Conservation (phyloP, 2,329 filamentous ascomycete species). For the Scedosporium minutisporum region DNA sequence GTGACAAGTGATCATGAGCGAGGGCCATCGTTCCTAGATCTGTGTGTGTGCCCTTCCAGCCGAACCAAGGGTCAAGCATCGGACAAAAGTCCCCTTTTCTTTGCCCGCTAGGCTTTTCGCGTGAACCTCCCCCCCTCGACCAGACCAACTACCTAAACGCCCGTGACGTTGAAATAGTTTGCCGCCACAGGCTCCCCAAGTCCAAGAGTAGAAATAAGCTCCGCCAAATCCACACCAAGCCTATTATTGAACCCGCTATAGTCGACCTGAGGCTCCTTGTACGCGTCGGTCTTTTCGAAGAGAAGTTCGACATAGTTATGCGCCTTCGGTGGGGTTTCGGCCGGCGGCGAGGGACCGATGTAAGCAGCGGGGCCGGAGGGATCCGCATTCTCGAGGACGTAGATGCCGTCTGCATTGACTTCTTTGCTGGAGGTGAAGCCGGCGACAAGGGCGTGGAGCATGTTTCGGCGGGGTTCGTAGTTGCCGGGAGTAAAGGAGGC, state of each 20-base stretch:
- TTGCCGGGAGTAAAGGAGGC: background rate
- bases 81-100: too few relatives aligned
- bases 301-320: slow-evolving; percentile 5
- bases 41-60: background rate
- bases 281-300: slow-evolving; percentile 5
- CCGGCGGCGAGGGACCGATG: slow-evolving; percentile 5
- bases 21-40: too few relatives aligned
- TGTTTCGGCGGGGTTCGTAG: slow-evolving; percentile 5
- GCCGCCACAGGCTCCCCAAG: slow-evolving; percentile 3
- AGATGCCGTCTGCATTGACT: slow-evolving; percentile 1
- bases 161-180: slow-evolving; percentile 6
- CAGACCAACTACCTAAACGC: background rate
- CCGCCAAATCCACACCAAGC: background rate
- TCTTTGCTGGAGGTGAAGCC: slow-evolving; percentile 3
- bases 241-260: slow-evolving; percentile 6
- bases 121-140: too few relatives aligned
- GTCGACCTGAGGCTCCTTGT: background rate
- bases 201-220: background rate
- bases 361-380: slow-evolving; percentile 1
- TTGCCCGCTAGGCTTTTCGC: too few relatives aligned
- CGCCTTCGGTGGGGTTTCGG: slow-evolving; percentile 1
- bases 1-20: too few relatives aligned
- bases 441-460: slow-evolving; percentile 3
- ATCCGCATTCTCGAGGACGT: slow-evolving; percentile 2
- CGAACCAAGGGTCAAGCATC: background rate